Base-by-base conservation (phyloP, 306 rosid genomes). In the Pyrus pyrifolia region DNA sequence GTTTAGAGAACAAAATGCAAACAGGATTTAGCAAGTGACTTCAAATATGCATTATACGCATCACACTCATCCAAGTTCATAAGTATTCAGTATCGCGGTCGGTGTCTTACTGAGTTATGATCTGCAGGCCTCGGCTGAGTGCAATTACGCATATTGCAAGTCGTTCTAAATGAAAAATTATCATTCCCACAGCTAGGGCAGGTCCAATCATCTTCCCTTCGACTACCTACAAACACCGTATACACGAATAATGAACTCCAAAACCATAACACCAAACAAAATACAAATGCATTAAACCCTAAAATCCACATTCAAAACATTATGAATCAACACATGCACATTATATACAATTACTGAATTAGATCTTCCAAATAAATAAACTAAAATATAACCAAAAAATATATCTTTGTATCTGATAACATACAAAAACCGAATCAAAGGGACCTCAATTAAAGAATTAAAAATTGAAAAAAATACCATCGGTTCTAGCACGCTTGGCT, bases 141-240 rank as follows among this genome's bases (percentile, higher is more conserved):
- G 87, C 99, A 96, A 73, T 91, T 96, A 63, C 97, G 99, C 99
- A 96, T 96, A 72, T 96, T 96, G 85, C 99, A 96, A 57, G 99
- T 92, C 74, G 99, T 96, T 80, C 98, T 86, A 77, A 96, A 96
- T 14, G 99, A 96, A 80, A 96, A 96, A 81, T 96, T 96, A 83
- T 92, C 99, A 85, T 96, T 96, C 51, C 98, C 98, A 80, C 99
- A 96, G 74, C 97, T 93, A 68, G 98, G 96, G 75, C 99, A 96
- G 11, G 97, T 96, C 99, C 99, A 96, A 75, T 96, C 99, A 82
- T 96, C 99, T 83, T 96, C 99, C 87, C 99, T 89, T 11, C 98
- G 92, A 84, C 97, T 89, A 73, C 99, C 99, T 96, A 78, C 73
- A 89, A 81, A 77, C 72, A 82, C 73, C 63, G 44, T 18, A 72